Conservation (phyloP, 1,284 basidiomycete species). For the Ganoderma boninense region DNA sequence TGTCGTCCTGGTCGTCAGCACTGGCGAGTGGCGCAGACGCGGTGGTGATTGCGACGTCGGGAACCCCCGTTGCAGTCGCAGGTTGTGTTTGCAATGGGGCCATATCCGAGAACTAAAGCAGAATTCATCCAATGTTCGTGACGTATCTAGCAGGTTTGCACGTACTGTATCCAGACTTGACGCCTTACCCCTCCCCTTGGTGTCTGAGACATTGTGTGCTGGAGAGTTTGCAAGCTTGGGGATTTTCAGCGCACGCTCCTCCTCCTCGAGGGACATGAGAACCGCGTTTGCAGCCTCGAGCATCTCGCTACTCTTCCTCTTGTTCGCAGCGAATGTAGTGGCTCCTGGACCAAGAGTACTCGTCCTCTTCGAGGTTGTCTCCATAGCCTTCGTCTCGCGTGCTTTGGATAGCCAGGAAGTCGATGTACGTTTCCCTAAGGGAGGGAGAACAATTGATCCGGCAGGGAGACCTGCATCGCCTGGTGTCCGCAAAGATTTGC, state of each 20-base stretch:
- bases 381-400: constrained; percentile 76
- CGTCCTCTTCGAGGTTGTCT: constrained; percentile 55
- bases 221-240: constrained; percentile 47
- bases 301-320: constrained; percentile 76
- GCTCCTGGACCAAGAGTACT: constrained; percentile 34
- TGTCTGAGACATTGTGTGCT: constrained; percentile 12
- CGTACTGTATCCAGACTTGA: constrained; percentile 18
- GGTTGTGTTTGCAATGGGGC: not conserved
- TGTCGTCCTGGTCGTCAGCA: constrained; percentile 48
- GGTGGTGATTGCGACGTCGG: not conserved
- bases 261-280: constrained; percentile 36
- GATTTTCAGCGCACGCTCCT: constrained; percentile 57
- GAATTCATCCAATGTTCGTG: too few relatives aligned
- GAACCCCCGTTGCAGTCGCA: not conserved
- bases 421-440: constrained; percentile 70
- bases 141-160: not conserved
- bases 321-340: constrained; percentile 39
- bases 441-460: constrained; percentile 52
- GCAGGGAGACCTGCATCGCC: constrained; percentile 52
- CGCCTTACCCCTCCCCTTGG: constrained; percentile 29
- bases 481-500: constrained; percentile 66
- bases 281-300: constrained; percentile 35
- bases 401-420: constrained; percentile 73
- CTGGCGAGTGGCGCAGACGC: not conserved
- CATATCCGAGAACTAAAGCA: not conserved